Base-by-base conservation (phyloP, 345 rosid species). In the Cardamine occulta region DNA sequence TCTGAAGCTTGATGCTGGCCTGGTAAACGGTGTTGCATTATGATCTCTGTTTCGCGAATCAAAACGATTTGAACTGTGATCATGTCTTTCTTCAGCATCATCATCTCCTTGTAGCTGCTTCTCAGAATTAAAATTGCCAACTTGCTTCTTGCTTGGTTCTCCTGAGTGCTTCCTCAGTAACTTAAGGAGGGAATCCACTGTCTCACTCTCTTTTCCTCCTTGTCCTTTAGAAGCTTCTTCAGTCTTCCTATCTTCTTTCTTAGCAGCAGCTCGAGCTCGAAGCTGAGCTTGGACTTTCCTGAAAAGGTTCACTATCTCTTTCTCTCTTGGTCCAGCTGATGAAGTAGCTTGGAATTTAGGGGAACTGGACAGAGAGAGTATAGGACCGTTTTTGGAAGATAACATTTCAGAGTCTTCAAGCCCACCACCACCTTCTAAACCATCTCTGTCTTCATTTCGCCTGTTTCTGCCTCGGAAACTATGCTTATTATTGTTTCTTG, bases 261-360 rank as follows among this genome's bases (percentile, higher is more conserved):
- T 88, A 69, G 71, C 70, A 4, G 84, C 87, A 65, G 95, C 91
- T 86, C 91, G 86, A 74, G 88, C 88, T 53, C 93, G 85, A 66
- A 93, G 96, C 77, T 86, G 90, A 74, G 85, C 80, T 66, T 93
- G 97, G 39, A 90, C 94, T 82, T 93, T 89, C 83, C 83, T 84
- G 81, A 90, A 93, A 63, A 91, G 86, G 57, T 91, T 87, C 60
- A 88, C 91, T 73, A 91, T 86, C 80, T 93, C 96, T 85, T 86
- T 85, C 84, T 93, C 96, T 77, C 81, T 86, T 19, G 80, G 85
- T 53, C 92, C 90, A 5, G 97, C 93, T 72, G 85, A 66, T 29
- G 90, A 85, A 56, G 87, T 87, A 66, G 90, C 88, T 54, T 88
- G 97, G 70, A 80, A 86, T 64, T 85, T 91, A 12, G 90, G 73